Evolutionary conservation across 352 stramenopile species (phyloP), one percentile per base, ranked within the genome.

Genomic region (Pythium plurisporium): DNA sequence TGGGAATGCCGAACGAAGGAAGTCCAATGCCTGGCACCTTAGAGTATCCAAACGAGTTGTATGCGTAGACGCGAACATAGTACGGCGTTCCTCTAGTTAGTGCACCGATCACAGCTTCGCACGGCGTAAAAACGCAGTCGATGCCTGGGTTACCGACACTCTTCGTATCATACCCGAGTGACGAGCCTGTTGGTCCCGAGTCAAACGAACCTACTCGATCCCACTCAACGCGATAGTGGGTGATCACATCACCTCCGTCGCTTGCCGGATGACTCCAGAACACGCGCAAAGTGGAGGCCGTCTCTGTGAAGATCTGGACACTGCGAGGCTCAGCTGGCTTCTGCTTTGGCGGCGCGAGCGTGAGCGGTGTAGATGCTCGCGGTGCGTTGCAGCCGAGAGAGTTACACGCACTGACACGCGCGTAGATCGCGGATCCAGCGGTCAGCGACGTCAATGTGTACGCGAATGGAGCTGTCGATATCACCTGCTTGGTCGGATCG

Each of bases 161-260:
- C 61, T 94, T 91, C 1, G 79, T 70, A 23, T 94, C 79, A 36
- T 80, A 91, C 0, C 90, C 86, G 3, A 96, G 55, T 3, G 92
- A 68, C n/a, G 79, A 81, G n/a, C 74, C 76, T 40, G 79, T 72
- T 5, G 37, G n/a, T 0, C 79, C 85, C 5, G 80, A 94, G 48
- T 86, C 74, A 62, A 98, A 98, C n/a, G 71, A 82, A 5, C 80
- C 70, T 5, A 62, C 72, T 4, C 69, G 62, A 57, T 98, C 96
- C 96, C 96, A 99, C 69, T 98, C 95, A 6, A 98, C 73, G 3
- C 91, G 73, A 47, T 98, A 99, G 59, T 97, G 96, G 8, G 89
- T 95, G 40, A 99, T 87, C 0, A 76, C 62, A 29, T 96, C 86
- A 3, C 96, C 96, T 15, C 96, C 96, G 59, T 98, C 82, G 55